Conservation (phyloP, 1,139 yeast genomes). For the Taphrina betulina region DNA sequence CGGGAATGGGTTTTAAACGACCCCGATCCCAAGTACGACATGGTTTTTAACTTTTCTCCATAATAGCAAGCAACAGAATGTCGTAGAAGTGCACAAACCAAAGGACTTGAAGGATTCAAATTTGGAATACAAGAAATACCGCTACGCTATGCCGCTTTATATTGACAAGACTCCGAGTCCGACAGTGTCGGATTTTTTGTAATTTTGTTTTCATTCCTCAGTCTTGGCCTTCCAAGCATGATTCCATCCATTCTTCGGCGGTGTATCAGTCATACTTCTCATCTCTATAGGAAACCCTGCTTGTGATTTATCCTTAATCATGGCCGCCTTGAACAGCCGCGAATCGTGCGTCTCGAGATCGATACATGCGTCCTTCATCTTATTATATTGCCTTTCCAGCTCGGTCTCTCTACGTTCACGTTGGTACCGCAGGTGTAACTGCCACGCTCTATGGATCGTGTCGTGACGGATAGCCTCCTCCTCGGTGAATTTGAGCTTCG, state of each 20-base stretch:
- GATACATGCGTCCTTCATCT: conserved; percentile 71
- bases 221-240: conserved; percentile 51
- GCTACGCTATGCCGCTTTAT: too few relatives aligned
- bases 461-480: conserved; percentile 87
- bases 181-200: too few relatives aligned
- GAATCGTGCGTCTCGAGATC: conserved; percentile 59
- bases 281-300: conserved; percentile 69
- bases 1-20: too few relatives aligned
- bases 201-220: too few relatives aligned
- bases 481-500: conserved; percentile 58
- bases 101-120: too few relatives aligned
- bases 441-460: conserved; percentile 84
- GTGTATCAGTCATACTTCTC: conserved; percentile 86
- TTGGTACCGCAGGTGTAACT: conserved; percentile 55
- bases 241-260: conserved; percentile 84
- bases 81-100: too few relatives aligned
- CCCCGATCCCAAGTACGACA: too few relatives aligned
- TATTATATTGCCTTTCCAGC: conserved; percentile 62
- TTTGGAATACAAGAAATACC: too few relatives aligned
- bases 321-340: conserved; percentile 51
- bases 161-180: too few relatives aligned
- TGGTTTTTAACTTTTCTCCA: too few relatives aligned
- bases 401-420: conserved; percentile 50
- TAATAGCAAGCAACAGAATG: too few relatives aligned
- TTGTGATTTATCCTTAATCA: conserved; percentile 48